Base-by-base conservation (phyloP, 345 rosid genomes). In the Hibiscus syriacus region DNA sequence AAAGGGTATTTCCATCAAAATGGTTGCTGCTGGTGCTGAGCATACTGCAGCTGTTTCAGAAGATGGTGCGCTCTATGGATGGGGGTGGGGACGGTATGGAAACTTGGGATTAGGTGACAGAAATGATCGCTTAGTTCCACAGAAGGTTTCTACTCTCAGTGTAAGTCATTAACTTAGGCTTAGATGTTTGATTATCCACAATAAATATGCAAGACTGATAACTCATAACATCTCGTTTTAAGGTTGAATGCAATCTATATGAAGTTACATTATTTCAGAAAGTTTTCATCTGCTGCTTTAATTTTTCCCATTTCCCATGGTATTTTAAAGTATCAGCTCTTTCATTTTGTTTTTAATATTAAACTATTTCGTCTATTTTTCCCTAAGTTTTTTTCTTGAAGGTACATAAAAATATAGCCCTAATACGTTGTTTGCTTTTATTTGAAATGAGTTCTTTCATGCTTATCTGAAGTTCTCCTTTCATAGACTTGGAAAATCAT, bases 11-110 rank as follows among this genome's bases (percentile, higher is more conserved):
- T 74, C 87, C 4, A 77, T 89, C 75, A 94, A 87, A 86, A 79
- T 87, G 92, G 95, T 94, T 45, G 96, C 96, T 68, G 94, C 95
- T 70, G 97, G 96, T 73, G 97, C 97, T 70, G 98, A 93, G 77
- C 98, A 93, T 82, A 87, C 94, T 74, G 97, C 88, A 48, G 98
- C 97, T 64, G 86, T 90, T 66, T 77, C 97, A 70, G 96, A 90
- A 84, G 86, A 84, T 69, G 98, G 98, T 74, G 90, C 85, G 26
- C 92, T 93, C 22, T 90, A 87, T 81, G 98, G 98, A 70, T 93
- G 98, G 98, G 98, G 98, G 7, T 90, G 98, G 97, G 98, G 98
- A 19, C 77, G 96, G 48, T 90, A 93, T 74, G 98, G 97, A 50
- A 93, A 93, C 82, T 73, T 93, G 87, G 98, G 98, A 71, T 82